These are phyloP conservation scores for Circinella umbellata DNA, from an alignment of 371 early-diverging fungal species.

Conservation along the genomic window DNA sequence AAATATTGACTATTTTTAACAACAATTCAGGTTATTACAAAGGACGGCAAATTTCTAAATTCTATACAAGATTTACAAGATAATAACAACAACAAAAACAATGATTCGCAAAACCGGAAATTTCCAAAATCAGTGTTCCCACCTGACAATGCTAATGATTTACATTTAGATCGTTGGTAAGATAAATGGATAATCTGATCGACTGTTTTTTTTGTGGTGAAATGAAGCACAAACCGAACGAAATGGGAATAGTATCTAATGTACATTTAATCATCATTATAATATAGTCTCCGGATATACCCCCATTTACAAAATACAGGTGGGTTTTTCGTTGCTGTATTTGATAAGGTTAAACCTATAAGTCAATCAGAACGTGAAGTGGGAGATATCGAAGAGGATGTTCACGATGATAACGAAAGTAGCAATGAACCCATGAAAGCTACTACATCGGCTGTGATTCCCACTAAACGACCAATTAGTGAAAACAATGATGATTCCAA, in stretches of 20 bases:
- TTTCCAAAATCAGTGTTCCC: slow-evolving; percentile 74
- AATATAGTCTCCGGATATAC: slow-evolving; percentile 81
- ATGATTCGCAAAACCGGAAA: slow-evolving; percentile 37
- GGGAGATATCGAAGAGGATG: slow-evolving; percentile 1
- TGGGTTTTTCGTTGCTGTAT: slow-evolving; percentile 99
- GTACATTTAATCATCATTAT: not conserved
- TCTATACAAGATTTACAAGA: slow-evolving; percentile 63
- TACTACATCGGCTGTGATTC: slow-evolving; percentile 6
- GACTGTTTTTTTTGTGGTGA: not conserved
- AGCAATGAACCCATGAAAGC: not conserved
- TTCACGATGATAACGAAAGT: no score
- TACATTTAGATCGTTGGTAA: slow-evolving; percentile 84
- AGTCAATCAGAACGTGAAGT: slow-evolving; percentile 54
- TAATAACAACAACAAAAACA: slow-evolving; percentile 25
- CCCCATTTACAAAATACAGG: slow-evolving; percentile 99
- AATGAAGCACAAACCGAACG: not conserved
- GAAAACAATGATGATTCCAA: not conserved
- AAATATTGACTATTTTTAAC: not conserved
- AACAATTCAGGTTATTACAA: slow-evolving; percentile 50
- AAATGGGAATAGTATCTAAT: no score
- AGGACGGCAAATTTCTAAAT: slow-evolving; percentile 61
- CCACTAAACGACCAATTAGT: slow-evolving; percentile 33
- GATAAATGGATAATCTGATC: not conserved
- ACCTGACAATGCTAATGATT: slow-evolving; percentile 69
- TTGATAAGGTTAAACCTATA: slow-evolving; percentile 82